Base-by-base conservation (phyloP, 306 rosid species). In the barrel medic (Medicago truncatula) region DNA sequence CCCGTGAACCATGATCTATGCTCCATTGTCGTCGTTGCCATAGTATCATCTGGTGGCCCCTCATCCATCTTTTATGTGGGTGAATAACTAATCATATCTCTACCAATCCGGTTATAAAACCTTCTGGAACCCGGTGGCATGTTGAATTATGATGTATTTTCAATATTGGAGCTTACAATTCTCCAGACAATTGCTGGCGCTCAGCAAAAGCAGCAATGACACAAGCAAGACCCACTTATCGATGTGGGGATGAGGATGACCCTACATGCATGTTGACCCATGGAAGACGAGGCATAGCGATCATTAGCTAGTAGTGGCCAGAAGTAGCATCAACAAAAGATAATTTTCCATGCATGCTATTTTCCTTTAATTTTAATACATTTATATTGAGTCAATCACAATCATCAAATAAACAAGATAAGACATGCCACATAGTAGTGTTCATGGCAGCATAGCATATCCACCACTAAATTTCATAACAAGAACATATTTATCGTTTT, bases 171-270 rank as follows among this genome's bases (percentile, higher is more conserved):
- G 78, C 76, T 81, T 54, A 56, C 39, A 15, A 82, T 78, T 91
- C 97, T 59, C 89, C 88, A 23, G 81, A 77, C 28, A 70, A 82
- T 85, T 96, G 98, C 71, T 92, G 98, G 61, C 94, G 98, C 85
- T 92, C 98, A 8, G 98, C 98, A 62, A 96, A 92, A 79, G 98
- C 96, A 68, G 99, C 98, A 78, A 92, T 88, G 50, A 94, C 96
- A 82, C 98, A 88, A 66, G 98, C 99, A 78, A 92, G 98, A 47
- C 97, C 28, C 28, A 1, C 23, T 2, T 2, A 1, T 2, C 96
- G 28, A 2, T 93, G 88, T 17, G 96, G 96, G 9, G 98, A 96
- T 7, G 98, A 86, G 12, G 93, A 88, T 71, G 96, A 80, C 74
- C 90, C 99, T 1, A 88, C 75, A 25, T 73, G 83, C 75, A 25